Evolutionary conservation across 345 rosid species (phyloP), one percentile per base, ranked within the genome.

Genomic region (Erysimum cheiranthoides): DNA sequence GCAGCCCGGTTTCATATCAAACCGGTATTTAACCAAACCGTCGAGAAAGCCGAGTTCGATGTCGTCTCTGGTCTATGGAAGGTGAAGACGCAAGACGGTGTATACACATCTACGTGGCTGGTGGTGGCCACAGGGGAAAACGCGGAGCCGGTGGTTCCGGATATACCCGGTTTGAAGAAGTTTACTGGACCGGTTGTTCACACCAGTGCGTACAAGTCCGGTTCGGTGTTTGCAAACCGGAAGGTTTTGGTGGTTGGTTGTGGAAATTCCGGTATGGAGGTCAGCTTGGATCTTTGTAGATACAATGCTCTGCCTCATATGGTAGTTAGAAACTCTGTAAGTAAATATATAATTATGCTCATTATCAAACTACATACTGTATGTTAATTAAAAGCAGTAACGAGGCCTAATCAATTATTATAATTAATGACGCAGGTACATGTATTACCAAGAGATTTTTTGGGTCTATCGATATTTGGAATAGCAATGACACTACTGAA

Each of bases 191-290:
- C 79, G 18, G 82, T 87, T 36, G 71, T 86, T 10, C 98, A 93
- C 52, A 84, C 94, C 11, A 87, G 87, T 59, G 79, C 47, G 61
- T 93, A 89, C 43, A 93, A 86, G 69, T 87, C 92, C 28, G 96
- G 96, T 56, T 75, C 73, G 25, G 86, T 61, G 32, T 87, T 83
- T 42, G 67, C 68, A 51, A 84, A 84, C 79, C 38, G 76, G 67
- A 80, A 74, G 76, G 98, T 93, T 65, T 70, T 93, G 74, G 94
- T 93, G 1, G 69, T 93, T 25, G 96, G 98, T 5, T 89, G 96
- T 78, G 98, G 98, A 0, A 93, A 93, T 68, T 93, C 98, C 0
- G 98, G 98, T 52, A 90, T 93, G 98, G 98, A 93, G 79, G 89
- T 93, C 35, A 84, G 96, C 79, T 79, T 93, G 74, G 98, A 90